These are phyloP conservation scores for Aciculosporium take DNA, from an alignment of 2,329 filamentous ascomycete species.

Conservation along the genomic window DNA sequence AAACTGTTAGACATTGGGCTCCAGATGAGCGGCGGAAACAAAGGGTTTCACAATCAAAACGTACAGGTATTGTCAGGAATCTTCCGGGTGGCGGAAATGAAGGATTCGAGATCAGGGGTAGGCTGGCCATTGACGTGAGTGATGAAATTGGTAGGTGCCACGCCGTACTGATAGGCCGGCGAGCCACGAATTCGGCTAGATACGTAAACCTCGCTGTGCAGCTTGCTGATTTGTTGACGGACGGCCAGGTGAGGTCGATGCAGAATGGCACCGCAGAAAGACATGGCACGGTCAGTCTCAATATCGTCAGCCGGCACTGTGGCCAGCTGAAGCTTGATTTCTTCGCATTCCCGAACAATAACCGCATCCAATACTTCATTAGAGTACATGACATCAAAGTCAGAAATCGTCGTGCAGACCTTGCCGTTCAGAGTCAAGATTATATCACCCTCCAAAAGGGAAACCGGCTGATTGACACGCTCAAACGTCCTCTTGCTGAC, in stretches of 20 bases:
- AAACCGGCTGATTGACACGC: constrained; percentile 32
- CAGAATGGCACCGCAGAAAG: constrained; percentile 88
- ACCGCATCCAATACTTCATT: constrained; percentile 70
- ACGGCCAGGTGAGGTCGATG: constrained; percentile 94
- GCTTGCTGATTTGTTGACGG: constrained; percentile 88
- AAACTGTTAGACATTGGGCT: constrained; percentile 8
- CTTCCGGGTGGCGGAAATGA: constrained; percentile 66
- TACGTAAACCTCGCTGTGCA: constrained; percentile 94
- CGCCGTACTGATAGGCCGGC: constrained; percentile 75
- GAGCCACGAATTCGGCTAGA: constrained; percentile 73
- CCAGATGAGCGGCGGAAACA: not conserved
- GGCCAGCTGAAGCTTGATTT: constrained; percentile 61
- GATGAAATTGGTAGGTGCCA: constrained; percentile 94
- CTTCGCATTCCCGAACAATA: constrained; percentile 72
- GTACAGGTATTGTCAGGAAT: constrained; percentile 89
- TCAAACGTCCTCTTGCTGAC: constrained; percentile 76
- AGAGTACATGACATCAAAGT: constrained; percentile 94
- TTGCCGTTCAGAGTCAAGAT: constrained; percentile 82
- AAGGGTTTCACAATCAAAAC: constrained; percentile 14
- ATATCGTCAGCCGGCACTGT: constrained; percentile 82
- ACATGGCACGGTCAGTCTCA: constrained; percentile 81
- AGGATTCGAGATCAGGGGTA: constrained; percentile 68
- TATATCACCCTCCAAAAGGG: constrained; percentile 79
- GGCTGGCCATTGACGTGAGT: constrained; percentile 84
- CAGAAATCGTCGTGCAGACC: constrained; percentile 81